phyloP scores from a whole-genome alignment of 2,329 filamentous ascomycete species.

The Aspergillus hortae region DNA sequence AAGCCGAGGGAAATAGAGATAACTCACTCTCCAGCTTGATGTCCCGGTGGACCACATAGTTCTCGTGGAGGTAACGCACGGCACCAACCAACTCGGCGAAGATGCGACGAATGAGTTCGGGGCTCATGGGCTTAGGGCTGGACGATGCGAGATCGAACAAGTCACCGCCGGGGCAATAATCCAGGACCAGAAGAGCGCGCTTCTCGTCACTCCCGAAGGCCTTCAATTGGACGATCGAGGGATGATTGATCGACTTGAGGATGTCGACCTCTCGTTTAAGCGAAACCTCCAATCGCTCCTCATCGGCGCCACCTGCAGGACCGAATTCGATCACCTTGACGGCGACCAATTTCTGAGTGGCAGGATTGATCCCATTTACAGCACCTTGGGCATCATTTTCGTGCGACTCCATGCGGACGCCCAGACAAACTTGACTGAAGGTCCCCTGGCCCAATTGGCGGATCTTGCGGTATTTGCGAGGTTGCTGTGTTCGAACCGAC shows the following conservation, averaged over 20 bases:
- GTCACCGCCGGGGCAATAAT: slow-evolving; percentile 91
- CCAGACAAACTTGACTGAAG: slow-evolving; percentile 90
- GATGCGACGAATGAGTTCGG: slow-evolving; percentile 72
- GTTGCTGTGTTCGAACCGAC: slow-evolving; percentile 64
- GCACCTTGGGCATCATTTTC: slow-evolving; percentile 29
- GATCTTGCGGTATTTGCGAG: slow-evolving; percentile 73
- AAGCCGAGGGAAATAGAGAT: background rate
- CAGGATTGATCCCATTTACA: slow-evolving; percentile 13
- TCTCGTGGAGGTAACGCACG: slow-evolving; percentile 77
- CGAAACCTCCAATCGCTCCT: slow-evolving; percentile 88
- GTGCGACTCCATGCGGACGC: slow-evolving; percentile 68
- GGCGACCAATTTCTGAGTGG: slow-evolving; percentile 78
- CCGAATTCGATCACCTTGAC: slow-evolving; percentile 96
- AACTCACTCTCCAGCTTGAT: slow-evolving; percentile 94
- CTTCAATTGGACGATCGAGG: slow-evolving; percentile 84
- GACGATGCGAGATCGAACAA: slow-evolving; percentile 86
- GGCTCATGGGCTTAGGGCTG: slow-evolving; percentile 64
- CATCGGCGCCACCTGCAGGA: slow-evolving; percentile 86
- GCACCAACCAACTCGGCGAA: slow-evolving; percentile 87
- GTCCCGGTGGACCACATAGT: slow-evolving; percentile 89
- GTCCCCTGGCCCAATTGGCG: slow-evolving; percentile 85
- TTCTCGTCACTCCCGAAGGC: slow-evolving; percentile 84
- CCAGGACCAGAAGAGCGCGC: slow-evolving; percentile 79
- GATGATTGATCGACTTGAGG: slow-evolving; percentile 81
- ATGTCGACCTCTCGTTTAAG: slow-evolving; percentile 94